Conservation (phyloP, 306 rosid genomes). For the Dryas octopetala region DNA sequence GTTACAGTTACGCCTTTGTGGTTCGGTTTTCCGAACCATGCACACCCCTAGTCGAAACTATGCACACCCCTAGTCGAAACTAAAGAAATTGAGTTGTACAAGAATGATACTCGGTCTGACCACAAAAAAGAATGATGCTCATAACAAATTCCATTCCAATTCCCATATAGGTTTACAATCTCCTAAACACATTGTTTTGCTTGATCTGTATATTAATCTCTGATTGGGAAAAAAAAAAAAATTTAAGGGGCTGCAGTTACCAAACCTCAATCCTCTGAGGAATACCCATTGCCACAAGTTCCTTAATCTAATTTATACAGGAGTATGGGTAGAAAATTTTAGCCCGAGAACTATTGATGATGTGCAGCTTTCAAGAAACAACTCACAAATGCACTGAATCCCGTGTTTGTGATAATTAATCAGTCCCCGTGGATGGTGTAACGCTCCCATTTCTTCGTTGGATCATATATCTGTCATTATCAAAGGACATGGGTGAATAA, state of each 20-base stretch:
- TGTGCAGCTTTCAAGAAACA: not conserved
- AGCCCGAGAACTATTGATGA: not conserved
- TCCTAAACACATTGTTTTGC: not conserved
- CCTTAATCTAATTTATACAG: not conserved
- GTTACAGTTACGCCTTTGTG: no score
- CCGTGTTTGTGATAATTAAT: not conserved
- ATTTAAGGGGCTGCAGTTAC: not conserved
- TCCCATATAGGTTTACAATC: not conserved
- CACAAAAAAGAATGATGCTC: not conserved
- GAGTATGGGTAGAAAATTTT: not conserved
- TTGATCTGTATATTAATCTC: not conserved
- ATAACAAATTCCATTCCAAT: not conserved
- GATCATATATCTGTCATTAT: conserved; percentile 33
- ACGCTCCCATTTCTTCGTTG: conserved; percentile 44
- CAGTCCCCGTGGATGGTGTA: conserved; percentile 44
- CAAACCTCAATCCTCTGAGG: not conserved
- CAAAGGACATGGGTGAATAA: not conserved
- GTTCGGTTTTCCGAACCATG: no score
- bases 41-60: no score
- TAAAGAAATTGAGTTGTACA: not conserved
- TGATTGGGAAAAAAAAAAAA: not conserved
- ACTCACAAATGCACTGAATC: not conserved
- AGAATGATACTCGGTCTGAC: not conserved
- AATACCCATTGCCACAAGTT: not conserved
- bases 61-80: no score